Conservation (phyloP, 176 grass and related monocot genomes). For the Paspalum vaginatum region DNA sequence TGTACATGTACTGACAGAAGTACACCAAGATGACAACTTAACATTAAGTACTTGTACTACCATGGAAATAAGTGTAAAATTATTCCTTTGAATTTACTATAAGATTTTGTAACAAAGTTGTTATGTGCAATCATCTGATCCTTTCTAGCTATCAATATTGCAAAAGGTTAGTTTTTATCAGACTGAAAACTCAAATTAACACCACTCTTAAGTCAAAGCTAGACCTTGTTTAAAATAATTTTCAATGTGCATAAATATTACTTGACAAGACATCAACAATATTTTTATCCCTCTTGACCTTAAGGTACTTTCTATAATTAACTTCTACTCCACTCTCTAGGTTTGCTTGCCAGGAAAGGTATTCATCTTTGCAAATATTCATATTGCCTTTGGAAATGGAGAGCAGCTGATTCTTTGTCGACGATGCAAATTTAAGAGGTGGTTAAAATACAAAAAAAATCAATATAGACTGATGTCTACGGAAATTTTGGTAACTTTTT, state of each 20-base stretch:
- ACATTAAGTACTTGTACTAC: not conserved
- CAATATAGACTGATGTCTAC: conserved; percentile 41
- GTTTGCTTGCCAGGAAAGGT: conserved; percentile 54
- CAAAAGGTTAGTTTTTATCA: not conserved
- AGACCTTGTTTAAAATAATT: conserved; percentile 22
- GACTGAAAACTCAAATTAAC: conserved; percentile 4
- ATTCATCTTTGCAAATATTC: conserved; percentile 54
- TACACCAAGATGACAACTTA: conserved; percentile 3
- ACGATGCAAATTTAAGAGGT: conserved; percentile 47
- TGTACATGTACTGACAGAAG: conserved; percentile 18
- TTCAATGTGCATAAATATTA: not conserved
- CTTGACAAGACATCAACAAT: not conserved
- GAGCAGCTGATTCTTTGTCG: conserved; percentile 21
- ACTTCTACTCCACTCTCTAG: conserved; percentile 44
- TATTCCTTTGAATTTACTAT: not conserved
- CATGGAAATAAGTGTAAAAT: conserved; percentile 3
- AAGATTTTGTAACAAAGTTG: conserved; percentile 16
- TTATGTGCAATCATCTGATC: not conserved
- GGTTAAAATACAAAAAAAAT: conserved; percentile 26
- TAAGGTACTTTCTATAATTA: conserved; percentile 24
- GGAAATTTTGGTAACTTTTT: conserved; percentile 1
- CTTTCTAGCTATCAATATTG: not conserved
- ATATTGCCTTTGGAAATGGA: conserved; percentile 33
- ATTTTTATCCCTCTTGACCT: not conserved
- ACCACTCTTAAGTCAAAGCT: conserved; percentile 6